Percentiles rank a stretch among this genome's conserved stretches.
These are phyloP conservation scores for Aquanectria penicillioides DNA, from an alignment of 2,329 filamentous ascomycete genomes.

Conservation along the genomic window DNA sequence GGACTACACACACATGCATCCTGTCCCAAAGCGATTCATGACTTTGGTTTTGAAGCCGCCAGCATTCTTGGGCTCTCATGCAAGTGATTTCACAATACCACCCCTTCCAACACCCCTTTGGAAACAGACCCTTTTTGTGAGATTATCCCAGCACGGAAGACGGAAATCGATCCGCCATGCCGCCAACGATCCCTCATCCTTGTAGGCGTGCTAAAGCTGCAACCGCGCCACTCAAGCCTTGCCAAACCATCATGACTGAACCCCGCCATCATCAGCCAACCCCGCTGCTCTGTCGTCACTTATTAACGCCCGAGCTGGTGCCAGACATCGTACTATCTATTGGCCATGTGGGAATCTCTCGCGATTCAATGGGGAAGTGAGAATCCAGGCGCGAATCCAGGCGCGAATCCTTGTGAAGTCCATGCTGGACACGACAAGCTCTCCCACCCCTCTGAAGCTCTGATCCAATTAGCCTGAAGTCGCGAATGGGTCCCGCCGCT, in stretches of 20 bases:
- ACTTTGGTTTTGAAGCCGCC: too few relatives aligned
- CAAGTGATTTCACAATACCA: too few relatives aligned
- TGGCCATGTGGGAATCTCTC: conserved; percentile 5
- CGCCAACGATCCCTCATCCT: too few relatives aligned
- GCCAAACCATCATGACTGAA: conserved; percentile 11
- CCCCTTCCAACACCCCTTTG: too few relatives aligned
- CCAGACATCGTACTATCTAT: not conserved
- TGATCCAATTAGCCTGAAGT: conserved; percentile 43
- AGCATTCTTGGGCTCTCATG: too few relatives aligned
- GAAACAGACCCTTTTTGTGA: too few relatives aligned
- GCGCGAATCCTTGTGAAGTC: not conserved
- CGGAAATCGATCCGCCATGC: too few relatives aligned
- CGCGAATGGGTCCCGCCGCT: conserved; percentile 34
- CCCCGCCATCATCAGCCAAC: conserved; percentile 20
- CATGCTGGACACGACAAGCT: conserved; percentile 6
- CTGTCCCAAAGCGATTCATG: too few relatives aligned
- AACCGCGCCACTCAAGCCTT: conserved; percentile 36
- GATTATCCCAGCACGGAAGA: too few relatives aligned
- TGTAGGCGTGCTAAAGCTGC: too few relatives aligned
- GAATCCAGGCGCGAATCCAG: not conserved
- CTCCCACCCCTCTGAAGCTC: conserved; percentile 1
- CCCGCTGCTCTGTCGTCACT: conserved; percentile 15
- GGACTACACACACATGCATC: too few relatives aligned
- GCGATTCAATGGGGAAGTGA: not conserved
- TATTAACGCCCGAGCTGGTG: not conserved